A percentile compares a stretch with the other conserved stretches of the same genome.
Evolutionary conservation across 148 eudicot genomes (phyloP).

Genomic region (Oxyria digyna): DNA sequence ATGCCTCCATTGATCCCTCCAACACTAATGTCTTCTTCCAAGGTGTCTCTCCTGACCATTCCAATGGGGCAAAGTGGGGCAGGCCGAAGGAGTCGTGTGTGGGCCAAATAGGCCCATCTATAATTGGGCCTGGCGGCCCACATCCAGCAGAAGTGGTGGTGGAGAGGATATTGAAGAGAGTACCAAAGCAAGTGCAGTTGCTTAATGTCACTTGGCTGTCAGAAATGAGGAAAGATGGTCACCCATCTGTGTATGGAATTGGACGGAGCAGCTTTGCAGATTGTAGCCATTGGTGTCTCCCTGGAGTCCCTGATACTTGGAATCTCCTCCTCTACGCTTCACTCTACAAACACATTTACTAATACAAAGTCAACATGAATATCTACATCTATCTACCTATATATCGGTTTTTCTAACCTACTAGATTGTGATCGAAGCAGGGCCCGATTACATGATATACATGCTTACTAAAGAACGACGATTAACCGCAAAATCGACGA

Average conservation of each 20-base stretch:
- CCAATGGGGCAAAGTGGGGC: conserved; percentile 1
- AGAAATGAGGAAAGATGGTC: conserved; percentile 4
- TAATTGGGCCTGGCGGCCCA: neutral
- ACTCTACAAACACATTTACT: neutral
- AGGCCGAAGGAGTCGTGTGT: neutral
- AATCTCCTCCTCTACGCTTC: conserved; percentile 2
- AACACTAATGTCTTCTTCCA: neutral
- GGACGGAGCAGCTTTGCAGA: neutral
- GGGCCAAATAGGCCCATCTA: neutral
- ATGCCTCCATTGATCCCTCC: neutral
- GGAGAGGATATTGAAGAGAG: neutral
- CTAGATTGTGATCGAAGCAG: no score
- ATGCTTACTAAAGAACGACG: no score
- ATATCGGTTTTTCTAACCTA: no score
- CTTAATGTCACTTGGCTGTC: conserved; percentile 1
- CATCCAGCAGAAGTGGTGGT: conserved; percentile 1
- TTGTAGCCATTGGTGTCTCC: conserved; percentile 2
- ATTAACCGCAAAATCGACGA: no score
- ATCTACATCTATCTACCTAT: no score
- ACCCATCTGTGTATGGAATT: neutral
- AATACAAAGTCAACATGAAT: no score
- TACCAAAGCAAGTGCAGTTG: neutral
- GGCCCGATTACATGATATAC: no score
- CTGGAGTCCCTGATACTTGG: conserved; percentile 3
- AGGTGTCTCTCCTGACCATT: conserved; percentile 6